Evolutionary conservation across 257 asterid species (phyloP), one percentile per base, ranked within the genome.

Genomic region (Plantago ovata): DNA sequence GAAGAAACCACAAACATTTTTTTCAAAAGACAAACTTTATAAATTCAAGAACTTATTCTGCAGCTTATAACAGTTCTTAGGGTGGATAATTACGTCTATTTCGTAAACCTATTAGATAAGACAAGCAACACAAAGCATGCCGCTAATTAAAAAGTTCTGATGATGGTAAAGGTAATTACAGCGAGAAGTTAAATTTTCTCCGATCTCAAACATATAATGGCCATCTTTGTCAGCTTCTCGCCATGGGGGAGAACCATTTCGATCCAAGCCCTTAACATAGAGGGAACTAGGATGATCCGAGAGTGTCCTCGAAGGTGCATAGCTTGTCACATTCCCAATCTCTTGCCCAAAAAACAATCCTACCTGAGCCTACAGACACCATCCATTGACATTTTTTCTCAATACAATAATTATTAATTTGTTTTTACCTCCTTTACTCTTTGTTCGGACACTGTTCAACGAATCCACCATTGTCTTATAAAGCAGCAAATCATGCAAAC

Each of bases 291-390:
- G 67, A 71, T 77, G 77, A 69, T 85, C 85, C n/a, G n/a, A n/a
- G n/a, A n/a, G n/a, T n/a, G n/a, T n/a, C 71, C 77, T 85, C 55
- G 94, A 68, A 60, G 89, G 73, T 69, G 83, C 90, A 77, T 68
- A 81, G 94, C 95, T 82, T 66, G 94, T 76, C 79, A 84, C 65
- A 81, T 74, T 79, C 65, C 89, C 98, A 80, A 74, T 63, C 70
- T 87, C 98, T 83, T 87, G 94, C 55, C 84, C 96, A 85, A 72
- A 65, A 78, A 79, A 83, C 70, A 89, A 84, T 68, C 86, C 94
- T 85, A 85, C 85, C 90, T 87, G 93, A 87, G 94, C 96, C 96
- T 91, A 87, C 95, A 90, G 88, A 84, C 92, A 81, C 71, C 77
- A 81, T 56, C 76, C 48, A 1, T 3, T 42, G 1, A 24, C 47